Evolutionary conservation across 257 asterid species (phyloP).

Genomic region (Solanum appendiculatum): DNA sequence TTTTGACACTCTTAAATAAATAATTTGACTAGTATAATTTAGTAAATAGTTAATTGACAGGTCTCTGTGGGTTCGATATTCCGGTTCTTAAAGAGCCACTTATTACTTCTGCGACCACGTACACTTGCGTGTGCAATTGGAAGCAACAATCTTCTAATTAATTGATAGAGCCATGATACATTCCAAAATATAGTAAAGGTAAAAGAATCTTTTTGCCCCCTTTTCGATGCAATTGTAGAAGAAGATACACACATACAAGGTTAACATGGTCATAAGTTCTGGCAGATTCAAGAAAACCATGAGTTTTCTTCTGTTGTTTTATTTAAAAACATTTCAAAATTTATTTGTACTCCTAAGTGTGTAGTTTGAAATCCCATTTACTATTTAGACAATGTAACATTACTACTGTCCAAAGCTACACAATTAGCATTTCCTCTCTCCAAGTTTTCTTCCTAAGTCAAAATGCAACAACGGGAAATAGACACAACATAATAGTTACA

Average conservation of each 20-base stretch:
- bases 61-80: no score
- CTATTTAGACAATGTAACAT: not conserved
- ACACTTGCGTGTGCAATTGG: no score
- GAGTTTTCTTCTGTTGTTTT: not conserved
- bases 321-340: not conserved
- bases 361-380: not conserved
- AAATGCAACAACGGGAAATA: not conserved
- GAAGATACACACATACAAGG: not conserved
- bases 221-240: not conserved
- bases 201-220: not conserved
- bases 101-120: no score
- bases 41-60: no score
- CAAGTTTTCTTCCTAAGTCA: not conserved
- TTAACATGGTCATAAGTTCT: not conserved
- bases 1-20: no score
- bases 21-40: no score
- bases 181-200: not conserved
- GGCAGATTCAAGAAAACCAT: not conserved
- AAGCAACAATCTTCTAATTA: no score
- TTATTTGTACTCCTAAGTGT: not conserved
- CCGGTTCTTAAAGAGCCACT: no score
- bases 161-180: not conserved
- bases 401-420: not conserved
- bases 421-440: not conserved
- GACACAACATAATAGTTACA: not conserved